Evolutionary conservation across 2,329 filamentous ascomycete species (phyloP), one percentile per base, ranked within the genome.

Genomic region (Blumeria hordei): DNA sequence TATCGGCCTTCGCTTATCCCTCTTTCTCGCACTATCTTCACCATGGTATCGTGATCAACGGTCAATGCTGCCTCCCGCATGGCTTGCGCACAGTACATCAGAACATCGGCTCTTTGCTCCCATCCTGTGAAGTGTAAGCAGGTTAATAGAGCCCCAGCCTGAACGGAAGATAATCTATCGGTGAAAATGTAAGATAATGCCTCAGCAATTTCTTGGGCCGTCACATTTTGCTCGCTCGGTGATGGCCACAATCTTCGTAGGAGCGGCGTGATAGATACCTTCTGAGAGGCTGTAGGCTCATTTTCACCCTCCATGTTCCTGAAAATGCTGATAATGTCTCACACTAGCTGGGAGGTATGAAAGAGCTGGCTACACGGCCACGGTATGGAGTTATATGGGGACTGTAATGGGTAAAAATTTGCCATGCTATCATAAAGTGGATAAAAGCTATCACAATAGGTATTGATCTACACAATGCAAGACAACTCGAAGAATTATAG

Each of bases 101-200:
- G 78, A 43, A 98, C 85, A 64, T 92, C 85, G 32, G 88, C 78
- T 59, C 83, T 78, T 60, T 83, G 78, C 67, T 96, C 92, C 67
- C 87, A 78, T 57, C 81, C 80, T 1, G 88, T 94, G 61, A 94
- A 95, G 70, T 95, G 90, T 49, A 98, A 74, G 55, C 88, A 85
- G 64, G 92, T 95, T 54, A 96, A 74, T 55, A 98, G 74, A 41
- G 88, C 84, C 55, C 85, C 85, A 0, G 85, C 84, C 67, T 96
- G 92, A 8, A 88, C 84, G 41, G 85, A 81, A n/a, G 85, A 90
- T 16, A 96, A 74, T 60, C 80, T 79, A 69, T 95, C 83, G 57
- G 88, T 88, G 69, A 96, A 96, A 65, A 95, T 93, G 64, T 90
- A 75, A 4, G 86, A 82, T 62, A 96, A 82, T 55, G 90, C 88